These are phyloP conservation scores for Obelidium mucronatum DNA, from an alignment of 192 early-diverging fungal species.

Conservation along the genomic window DNA sequence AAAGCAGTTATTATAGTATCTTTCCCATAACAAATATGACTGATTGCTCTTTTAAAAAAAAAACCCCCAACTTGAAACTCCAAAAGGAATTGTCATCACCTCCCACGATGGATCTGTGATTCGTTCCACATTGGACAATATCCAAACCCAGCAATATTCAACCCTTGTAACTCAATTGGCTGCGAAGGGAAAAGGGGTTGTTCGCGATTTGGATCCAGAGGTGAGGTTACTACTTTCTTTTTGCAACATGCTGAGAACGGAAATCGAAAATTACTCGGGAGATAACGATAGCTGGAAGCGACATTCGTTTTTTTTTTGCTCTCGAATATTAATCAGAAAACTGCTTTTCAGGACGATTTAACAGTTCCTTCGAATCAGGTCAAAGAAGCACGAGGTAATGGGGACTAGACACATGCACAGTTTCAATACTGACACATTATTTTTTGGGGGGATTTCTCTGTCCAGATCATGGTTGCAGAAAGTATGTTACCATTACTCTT, in stretches of 20 bases:
- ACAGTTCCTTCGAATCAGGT: conserved; percentile 49
- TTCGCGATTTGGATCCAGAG: conserved; percentile 60
- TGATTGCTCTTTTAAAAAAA: background rate
- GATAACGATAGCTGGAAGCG: background rate
- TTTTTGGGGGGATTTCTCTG: background rate
- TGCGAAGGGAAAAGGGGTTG: conserved; percentile 53
- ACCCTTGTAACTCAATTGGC: conserved; percentile 63
- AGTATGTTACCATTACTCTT: conserved; percentile 41
- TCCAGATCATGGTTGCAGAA: conserved; percentile 53
- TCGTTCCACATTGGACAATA: conserved; percentile 63
- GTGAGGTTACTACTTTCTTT: conserved; percentile 29
- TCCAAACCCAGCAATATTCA: conserved; percentile 66
- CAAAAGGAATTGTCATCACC: conserved; percentile 56
- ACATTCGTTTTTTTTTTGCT: background rate
- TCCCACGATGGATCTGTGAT: conserved; percentile 63
- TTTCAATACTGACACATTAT: too few species aligned
- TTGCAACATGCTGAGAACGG: background rate
- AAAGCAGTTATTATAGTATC: background rate
- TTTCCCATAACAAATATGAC: background rate
- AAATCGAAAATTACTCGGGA: background rate
- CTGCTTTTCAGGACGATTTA: conserved; percentile 40
- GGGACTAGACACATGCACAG: too few species aligned
- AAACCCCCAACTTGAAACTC: background rate
- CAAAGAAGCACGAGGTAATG: conserved; percentile 47
- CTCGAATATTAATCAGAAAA: background rate